These are phyloP conservation scores for Penicillium digitatum DNA, from an alignment of 2,329 filamentous ascomycete genomes.

Conservation along the genomic window DNA sequence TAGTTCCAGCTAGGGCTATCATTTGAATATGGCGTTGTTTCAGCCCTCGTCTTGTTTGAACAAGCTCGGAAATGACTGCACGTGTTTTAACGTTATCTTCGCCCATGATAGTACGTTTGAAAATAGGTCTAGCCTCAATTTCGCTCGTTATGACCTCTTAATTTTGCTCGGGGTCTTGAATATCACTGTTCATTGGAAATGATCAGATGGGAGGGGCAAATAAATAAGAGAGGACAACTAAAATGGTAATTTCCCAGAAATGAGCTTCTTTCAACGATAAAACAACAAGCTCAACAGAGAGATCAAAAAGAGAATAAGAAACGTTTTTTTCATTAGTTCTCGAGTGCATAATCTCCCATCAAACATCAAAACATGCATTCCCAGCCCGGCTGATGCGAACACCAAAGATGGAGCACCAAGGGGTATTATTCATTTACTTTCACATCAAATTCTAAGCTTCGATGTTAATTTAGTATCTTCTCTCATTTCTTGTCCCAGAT, in stretches of 20 bases:
- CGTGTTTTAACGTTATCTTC: background rate
- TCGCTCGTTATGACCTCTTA: background rate
- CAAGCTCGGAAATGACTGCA: slow-evolving; percentile 1
- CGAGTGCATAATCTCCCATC: background rate
- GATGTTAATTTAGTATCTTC: background rate
- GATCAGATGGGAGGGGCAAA: background rate
- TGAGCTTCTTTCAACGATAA: background rate
- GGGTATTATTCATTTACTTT: background rate
- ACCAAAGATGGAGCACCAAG: background rate
- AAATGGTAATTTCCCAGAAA: background rate
- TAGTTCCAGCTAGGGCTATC: slow-evolving; percentile 35
- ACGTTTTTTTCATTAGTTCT: background rate
- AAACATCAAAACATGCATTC: background rate
- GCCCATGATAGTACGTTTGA: background rate
- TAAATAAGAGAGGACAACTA: background rate
- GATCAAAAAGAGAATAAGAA: background rate
- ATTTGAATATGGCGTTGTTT: slow-evolving; percentile 31
- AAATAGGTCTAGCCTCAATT: background rate
- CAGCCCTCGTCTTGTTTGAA: slow-evolving; percentile 19
- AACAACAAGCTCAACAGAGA: background rate
- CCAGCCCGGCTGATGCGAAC: background rate
- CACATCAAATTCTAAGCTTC: background rate
- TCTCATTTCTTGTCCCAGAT: background rate
- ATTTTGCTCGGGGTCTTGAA: background rate
- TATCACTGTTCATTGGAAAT: background rate